phyloP scores from a whole-genome alignment of 2,329 filamentous ascomycete genomes.

The Penicillium sclerotigenum region DNA sequence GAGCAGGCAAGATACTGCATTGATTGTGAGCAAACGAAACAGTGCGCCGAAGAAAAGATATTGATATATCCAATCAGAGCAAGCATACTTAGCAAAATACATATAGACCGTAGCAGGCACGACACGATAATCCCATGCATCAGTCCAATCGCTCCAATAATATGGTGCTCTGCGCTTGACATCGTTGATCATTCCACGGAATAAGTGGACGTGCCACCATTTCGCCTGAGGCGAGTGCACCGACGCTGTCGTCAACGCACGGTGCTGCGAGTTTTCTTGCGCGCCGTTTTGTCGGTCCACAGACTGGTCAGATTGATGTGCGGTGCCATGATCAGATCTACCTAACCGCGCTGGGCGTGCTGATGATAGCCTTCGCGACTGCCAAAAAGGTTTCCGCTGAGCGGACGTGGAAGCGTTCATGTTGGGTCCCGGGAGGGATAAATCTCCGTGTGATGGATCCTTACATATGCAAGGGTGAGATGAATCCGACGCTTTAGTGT shows the following conservation, averaged over 20 bases:
- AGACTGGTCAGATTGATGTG: slow-evolving; percentile 10
- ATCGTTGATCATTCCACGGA: slow-evolving; percentile 78
- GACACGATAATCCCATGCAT: slow-evolving; percentile 88
- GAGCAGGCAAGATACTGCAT: slow-evolving; percentile 72
- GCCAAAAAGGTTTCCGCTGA: slow-evolving; percentile 29
- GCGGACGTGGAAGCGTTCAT: slow-evolving; percentile 28
- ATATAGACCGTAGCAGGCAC: slow-evolving; percentile 86
- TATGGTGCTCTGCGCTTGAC: slow-evolving; percentile 70
- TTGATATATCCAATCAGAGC: neutral
- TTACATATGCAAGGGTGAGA: slow-evolving; percentile 9
- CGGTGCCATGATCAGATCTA: slow-evolving; percentile 9
- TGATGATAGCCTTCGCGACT: slow-evolving; percentile 22
- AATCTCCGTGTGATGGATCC: slow-evolving; percentile 19
- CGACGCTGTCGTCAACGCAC: slow-evolving; percentile 13
- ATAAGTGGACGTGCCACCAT: slow-evolving; percentile 75
- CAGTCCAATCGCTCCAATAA: slow-evolving; percentile 77
- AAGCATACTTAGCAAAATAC: slow-evolving; percentile 84
- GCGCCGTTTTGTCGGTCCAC: slow-evolving; percentile 3
- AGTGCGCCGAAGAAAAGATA: neutral
- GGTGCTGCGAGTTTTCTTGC: slow-evolving; percentile 8
- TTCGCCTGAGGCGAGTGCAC: slow-evolving; percentile 17
- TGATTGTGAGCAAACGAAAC: slow-evolving; percentile 9
- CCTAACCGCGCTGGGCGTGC: slow-evolving; percentile 20
- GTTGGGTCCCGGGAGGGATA: slow-evolving; percentile 25
- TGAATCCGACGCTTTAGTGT: neutral